Percentiles rank a stretch among this genome's conserved stretches.
These are phyloP conservation scores for Dimargaris verticillata DNA, from an alignment of 192 early-diverging fungal genomes.

Conservation along the genomic window DNA sequence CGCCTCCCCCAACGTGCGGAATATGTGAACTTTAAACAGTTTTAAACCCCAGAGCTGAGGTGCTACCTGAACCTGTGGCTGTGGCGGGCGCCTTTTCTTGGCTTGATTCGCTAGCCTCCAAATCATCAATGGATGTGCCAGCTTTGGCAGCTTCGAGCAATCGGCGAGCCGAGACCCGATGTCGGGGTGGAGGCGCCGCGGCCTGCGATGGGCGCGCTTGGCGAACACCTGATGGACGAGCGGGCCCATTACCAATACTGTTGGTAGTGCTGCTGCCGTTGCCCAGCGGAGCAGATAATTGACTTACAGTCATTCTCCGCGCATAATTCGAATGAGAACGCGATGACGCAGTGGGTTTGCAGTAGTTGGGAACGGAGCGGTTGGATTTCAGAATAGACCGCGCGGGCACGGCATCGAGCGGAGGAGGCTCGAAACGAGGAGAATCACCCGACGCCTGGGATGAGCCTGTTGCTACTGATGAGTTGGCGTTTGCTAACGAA, in stretches of 20 bases:
- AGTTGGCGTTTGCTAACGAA: background rate
- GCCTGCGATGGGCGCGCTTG: no score
- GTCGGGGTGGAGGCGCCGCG: background rate
- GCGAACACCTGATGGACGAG: background rate
- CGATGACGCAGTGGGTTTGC: conserved; percentile 1
- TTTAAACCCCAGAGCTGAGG: no score
- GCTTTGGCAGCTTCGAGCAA: conserved; percentile 2
- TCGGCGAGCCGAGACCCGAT: conserved; percentile 4
- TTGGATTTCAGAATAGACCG: conserved; percentile 6
- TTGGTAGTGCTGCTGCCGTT: background rate
- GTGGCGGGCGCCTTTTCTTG: no score
- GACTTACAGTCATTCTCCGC: background rate
- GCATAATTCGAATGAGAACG: background rate
- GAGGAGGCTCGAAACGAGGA: conserved; percentile 2
- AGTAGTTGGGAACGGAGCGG: conserved; percentile 3
- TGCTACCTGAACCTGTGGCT: no score
- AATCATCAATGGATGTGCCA: no score
- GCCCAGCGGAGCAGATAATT: background rate
- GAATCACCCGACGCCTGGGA: background rate
- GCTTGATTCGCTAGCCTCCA: no score
- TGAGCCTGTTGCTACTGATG: background rate
- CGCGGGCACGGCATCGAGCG: conserved; percentile 7
- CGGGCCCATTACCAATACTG: background rate
- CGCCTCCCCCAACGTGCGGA: no score
- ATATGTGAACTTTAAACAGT: no score